Evolutionary conservation across 768 basidiomycete genomes (phyloP).

Genomic region (Kwoniella newhampshirensis): DNA sequence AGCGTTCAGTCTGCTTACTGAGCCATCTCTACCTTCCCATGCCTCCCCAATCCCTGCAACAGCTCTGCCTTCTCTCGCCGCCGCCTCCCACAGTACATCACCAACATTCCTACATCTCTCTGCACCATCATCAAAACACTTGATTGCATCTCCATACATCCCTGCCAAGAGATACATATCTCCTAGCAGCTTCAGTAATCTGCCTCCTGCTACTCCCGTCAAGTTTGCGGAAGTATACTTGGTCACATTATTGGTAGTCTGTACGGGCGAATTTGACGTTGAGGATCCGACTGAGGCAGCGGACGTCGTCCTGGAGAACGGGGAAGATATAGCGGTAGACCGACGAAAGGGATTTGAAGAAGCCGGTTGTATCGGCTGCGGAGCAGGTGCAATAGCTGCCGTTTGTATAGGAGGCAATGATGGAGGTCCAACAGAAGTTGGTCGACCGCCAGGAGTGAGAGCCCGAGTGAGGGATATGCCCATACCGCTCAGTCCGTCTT

Average conservation of each 20-base stretch:
- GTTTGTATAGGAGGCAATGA: conserved; percentile 34
- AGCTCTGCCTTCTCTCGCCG: conserved; percentile 79
- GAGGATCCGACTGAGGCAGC: conserved; percentile 24
- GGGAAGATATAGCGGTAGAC: conserved; percentile 39
- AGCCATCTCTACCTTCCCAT: conserved; percentile 59
- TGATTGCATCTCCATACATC: conserved; percentile 73
- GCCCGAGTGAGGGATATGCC: conserved; percentile 40
- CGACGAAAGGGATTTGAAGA: conserved; percentile 41
- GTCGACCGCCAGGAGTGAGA: conserved; percentile 42
- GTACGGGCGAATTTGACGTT: conserved; percentile 1
- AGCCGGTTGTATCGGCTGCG: conserved; percentile 18
- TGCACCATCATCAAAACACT: conserved; percentile 85
- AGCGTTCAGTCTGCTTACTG: conserved; percentile 21
- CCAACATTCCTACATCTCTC: conserved; percentile 69
- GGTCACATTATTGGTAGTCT: conserved; percentile 54
- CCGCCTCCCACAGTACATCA: conserved; percentile 86
- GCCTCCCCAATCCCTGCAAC: conserved; percentile 76
- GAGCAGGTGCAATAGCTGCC: conserved; percentile 18
- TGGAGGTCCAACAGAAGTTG: conserved; percentile 39
- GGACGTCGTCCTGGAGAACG: conserved; percentile 38
- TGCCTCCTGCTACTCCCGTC: conserved; percentile 75
- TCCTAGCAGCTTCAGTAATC: conserved; percentile 81
- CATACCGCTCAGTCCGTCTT: conserved; percentile 28
- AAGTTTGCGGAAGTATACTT: conserved; percentile 62
- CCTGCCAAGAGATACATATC: conserved; percentile 87